A percentile compares a stretch with the other conserved stretches of the same genome.
Conservation (phyloP, 192 early-diverging fungal genomes). For the Backusella circina region DNA sequence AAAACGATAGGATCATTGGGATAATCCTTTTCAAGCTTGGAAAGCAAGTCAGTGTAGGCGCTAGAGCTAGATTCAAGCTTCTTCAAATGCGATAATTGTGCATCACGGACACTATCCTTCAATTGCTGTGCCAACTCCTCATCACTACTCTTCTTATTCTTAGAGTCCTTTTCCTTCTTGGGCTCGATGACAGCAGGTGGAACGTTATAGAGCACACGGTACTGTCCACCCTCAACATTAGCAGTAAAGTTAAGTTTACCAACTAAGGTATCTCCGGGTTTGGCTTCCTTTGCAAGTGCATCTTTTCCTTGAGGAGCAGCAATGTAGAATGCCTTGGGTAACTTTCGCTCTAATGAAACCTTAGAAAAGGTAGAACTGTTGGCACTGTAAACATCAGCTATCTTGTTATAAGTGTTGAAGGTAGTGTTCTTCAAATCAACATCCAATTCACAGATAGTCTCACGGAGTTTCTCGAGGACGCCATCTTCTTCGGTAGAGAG, state of each 20-base stretch:
- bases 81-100: slow-evolving; percentile 77
- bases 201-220: slow-evolving; percentile 47
- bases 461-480: slow-evolving; percentile 73
- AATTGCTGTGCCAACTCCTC: slow-evolving; percentile 42
- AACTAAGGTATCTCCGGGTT: slow-evolving; percentile 74
- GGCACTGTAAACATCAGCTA: slow-evolving; percentile 49
- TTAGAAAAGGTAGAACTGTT: slow-evolving; percentile 43
- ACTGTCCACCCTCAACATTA: slow-evolving; percentile 45
- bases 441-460: slow-evolving; percentile 63
- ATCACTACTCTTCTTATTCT: slow-evolving; percentile 46
- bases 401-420: slow-evolving; percentile 48
- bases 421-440: slow-evolving; percentile 52
- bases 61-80: slow-evolving; percentile 61
- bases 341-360: slow-evolving; percentile 47
- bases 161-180: slow-evolving; percentile 39
- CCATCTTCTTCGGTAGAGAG: slow-evolving; percentile 63
- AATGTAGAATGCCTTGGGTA: slow-evolving; percentile 52
- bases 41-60: slow-evolving; percentile 51
- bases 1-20: slow-evolving; percentile 54
- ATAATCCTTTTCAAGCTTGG: slow-evolving; percentile 61
- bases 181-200: slow-evolving; percentile 41
- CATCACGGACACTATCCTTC: slow-evolving; percentile 71
- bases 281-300: slow-evolving; percentile 62
- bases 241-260: slow-evolving; percentile 61
- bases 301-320: slow-evolving; percentile 47